Conservation (phyloP, 257 asterid genomes). For the Knoxia roxburghii region DNA sequence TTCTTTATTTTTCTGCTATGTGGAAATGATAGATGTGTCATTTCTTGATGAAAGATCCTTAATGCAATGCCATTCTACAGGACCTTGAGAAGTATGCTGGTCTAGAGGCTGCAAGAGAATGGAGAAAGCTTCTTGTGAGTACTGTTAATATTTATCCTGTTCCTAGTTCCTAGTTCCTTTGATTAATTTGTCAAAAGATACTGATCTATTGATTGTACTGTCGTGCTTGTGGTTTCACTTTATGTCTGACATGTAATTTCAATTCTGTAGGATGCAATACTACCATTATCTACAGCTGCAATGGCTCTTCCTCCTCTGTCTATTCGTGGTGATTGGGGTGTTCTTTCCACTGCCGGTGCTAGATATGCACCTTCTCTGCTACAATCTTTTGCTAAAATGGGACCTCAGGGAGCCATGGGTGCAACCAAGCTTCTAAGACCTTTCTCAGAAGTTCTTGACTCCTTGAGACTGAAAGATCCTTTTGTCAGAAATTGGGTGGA, state of each 20-base stretch:
- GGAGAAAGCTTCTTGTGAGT: conserved; percentile 95
- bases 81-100: conserved; percentile 89
- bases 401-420: conserved; percentile 84
- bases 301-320: conserved; percentile 98
- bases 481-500: conserved; percentile 89
- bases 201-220: not conserved
- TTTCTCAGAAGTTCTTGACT: conserved; percentile 70
- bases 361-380: conserved; percentile 85
- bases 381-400: conserved; percentile 90
- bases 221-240: not conserved
- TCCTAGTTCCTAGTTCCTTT: not conserved
- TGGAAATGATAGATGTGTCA: not conserved
- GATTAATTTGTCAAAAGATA: no score
- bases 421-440: conserved; percentile 92
- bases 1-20: not conserved
- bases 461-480: conserved; percentile 72
- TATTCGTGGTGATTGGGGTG: conserved; percentile 86
- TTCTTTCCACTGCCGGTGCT: conserved; percentile 82
- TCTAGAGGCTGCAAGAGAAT: conserved; percentile 73
- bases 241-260: conserved; percentile 9
- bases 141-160: not conserved
- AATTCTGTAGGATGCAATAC: conserved; percentile 66
- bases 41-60: no score
- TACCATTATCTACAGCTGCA: conserved; percentile 86
- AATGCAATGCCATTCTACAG: conserved; percentile 32